Evolutionary conservation across 2,329 filamentous ascomycete genomes (phyloP).

Genomic region (Penicillium brevicompactum): DNA sequence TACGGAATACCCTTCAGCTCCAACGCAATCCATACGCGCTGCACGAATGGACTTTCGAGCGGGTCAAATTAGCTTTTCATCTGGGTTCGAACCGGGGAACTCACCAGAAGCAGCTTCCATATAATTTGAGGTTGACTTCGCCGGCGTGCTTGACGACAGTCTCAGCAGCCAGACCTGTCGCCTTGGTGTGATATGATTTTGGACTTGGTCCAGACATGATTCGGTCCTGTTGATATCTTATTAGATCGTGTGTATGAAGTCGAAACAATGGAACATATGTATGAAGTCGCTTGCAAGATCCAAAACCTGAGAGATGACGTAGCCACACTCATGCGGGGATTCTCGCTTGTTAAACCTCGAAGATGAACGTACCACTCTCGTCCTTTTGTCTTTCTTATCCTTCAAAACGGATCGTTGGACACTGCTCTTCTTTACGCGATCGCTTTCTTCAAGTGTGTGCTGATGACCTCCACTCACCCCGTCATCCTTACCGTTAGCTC

Average conservation of each 20-base stretch:
- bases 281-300: background rate
- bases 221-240: conserved; percentile 21
- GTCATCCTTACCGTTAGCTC: conserved; percentile 71
- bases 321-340: conserved; percentile 18
- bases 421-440: conserved; percentile 79
- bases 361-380: conserved; percentile 52
- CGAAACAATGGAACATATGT: background rate
- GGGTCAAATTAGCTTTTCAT: conserved; percentile 3
- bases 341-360: conserved; percentile 10
- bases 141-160: conserved; percentile 72
- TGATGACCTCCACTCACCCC: conserved; percentile 72
- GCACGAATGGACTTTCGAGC: conserved; percentile 74
- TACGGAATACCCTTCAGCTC: conserved; percentile 78
- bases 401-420: conserved; percentile 68
- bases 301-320: conserved; percentile 20
- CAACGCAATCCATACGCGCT: conserved; percentile 85
- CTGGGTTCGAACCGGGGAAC: background rate
- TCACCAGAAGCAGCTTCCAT: conserved; percentile 81
- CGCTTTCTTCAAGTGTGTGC: conserved; percentile 72
- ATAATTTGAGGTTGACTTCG: conserved; percentile 73
- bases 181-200: conserved; percentile 72
- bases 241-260: conserved; percentile 14
- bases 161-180: conserved; percentile 68
- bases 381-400: conserved; percentile 67
- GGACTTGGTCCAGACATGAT: conserved; percentile 56